A percentile compares a stretch with the other conserved stretches of the same genome.
These are phyloP conservation scores for Glycine latifolia DNA, from an alignment of 306 rosid genomes.

Conservation along the genomic window DNA sequence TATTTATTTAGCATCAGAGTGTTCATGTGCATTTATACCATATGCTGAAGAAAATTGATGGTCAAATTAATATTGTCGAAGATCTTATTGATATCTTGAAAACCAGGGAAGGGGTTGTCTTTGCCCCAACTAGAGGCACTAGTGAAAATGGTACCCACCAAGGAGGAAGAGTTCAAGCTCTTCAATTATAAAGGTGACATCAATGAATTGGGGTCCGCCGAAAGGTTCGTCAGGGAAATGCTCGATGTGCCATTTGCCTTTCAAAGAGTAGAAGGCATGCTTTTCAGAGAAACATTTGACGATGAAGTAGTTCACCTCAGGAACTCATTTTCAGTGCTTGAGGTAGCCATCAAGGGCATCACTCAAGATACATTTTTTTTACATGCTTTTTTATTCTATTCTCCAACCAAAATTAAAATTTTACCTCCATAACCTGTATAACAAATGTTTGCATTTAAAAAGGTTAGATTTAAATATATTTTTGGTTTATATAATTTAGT, in stretches of 20 bases:
- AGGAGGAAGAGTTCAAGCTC: slow-evolving; percentile 85
- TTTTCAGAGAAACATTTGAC: slow-evolving; percentile 85
- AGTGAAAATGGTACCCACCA: slow-evolving; percentile 86
- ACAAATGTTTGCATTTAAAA: too few species aligned
- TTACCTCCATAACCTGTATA: too few species aligned
- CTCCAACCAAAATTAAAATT: neutral
- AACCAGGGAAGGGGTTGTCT: slow-evolving; percentile 75
- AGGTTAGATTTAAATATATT: too few species aligned
- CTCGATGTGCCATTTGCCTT: slow-evolving; percentile 80
- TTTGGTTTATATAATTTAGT: too few species aligned
- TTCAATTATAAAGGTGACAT: slow-evolving; percentile 74
- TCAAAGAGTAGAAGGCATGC: slow-evolving; percentile 84
- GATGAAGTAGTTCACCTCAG: slow-evolving; percentile 92
- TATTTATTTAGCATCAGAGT: neutral
- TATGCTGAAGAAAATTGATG: slow-evolving; percentile 33
- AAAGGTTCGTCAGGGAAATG: slow-evolving; percentile 73
- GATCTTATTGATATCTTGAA: slow-evolving; percentile 33
- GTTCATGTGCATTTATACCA: slow-evolving; percentile 42
- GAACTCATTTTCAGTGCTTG: slow-evolving; percentile 91
- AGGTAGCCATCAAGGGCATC: slow-evolving; percentile 59
- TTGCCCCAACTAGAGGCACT: slow-evolving; percentile 90
- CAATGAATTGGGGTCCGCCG: slow-evolving; percentile 88
- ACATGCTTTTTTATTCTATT: too few species aligned
- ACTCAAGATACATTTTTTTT: too few species aligned
- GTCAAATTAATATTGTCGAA: slow-evolving; percentile 30